Evolutionary conservation across 2,329 filamentous ascomycete genomes (phyloP), one percentile per base, ranked within the genome.

Genomic region (Fusarium liriodendri): DNA sequence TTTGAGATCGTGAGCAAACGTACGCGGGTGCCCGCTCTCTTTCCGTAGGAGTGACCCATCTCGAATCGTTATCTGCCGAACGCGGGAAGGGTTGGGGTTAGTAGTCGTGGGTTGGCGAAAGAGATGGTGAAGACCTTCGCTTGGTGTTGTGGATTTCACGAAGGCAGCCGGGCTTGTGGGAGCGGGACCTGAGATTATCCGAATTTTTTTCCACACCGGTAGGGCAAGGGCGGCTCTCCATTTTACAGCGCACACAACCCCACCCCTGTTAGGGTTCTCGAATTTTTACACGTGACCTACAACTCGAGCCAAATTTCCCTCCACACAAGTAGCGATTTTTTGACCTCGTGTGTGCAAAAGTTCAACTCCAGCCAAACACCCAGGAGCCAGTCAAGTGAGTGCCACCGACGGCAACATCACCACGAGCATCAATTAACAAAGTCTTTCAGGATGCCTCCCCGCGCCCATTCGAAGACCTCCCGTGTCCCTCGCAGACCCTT

Each of bases 401-500:
- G 29, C 35, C 20, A 64, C 35, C 58, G 45, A 65, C 71, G 57
- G 57, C 55, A 57, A 67, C 67, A 57, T 52, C 61, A 47, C 42
- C 62, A 65, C 58, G 58, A 70, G 45, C 68, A 72, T 61, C 66
- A 67, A 79, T 77, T 82, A 79, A 83, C 77, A 77, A 71, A 55
- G 27, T 20, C 64, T 64, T 67, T 68, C 72, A 84, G 83, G 75
- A 84, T 84, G 83, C 80, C 83, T 82, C 83, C 83, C 70, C 83
- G 83, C 85, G 93, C 93, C 82, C 98, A 98, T 90, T 97, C 94
- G 86, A 99, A 99, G 95, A 99, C 97, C 91, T 97, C 97, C 87
- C 98, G 97, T 93, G 95, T 97, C 90, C 95, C 96, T 84, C 91
- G 93, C 89, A 94, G 96, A 89, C 96, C 97, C 85, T 98, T 98